Evolutionary conservation across 2,329 filamentous ascomycete species (phyloP).

Genomic region (Juglanconis oblonga): DNA sequence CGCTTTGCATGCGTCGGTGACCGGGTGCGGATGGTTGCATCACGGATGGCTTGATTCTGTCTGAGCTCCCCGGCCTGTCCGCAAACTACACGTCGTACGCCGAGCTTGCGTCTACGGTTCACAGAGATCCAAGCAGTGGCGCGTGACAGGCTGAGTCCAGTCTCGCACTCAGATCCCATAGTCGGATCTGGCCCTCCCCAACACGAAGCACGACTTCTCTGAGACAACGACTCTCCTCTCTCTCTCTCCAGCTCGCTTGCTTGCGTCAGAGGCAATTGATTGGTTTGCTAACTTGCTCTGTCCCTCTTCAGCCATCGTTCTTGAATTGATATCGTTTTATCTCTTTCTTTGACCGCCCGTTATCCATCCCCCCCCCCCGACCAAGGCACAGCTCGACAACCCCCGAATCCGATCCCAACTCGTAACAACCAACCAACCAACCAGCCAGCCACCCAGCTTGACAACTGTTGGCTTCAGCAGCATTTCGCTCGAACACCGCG

Average conservation of each 20-base stretch:
- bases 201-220: background rate
- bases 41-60: background rate
- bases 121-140: background rate
- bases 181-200: slow-evolving; percentile 6
- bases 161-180: slow-evolving; percentile 5
- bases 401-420: background rate
- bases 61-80: background rate
- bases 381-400: background rate
- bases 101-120: background rate
- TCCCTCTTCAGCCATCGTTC: slow-evolving; percentile 14
- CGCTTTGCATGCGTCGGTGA: background rate
- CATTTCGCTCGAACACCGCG: slow-evolving; percentile 6
- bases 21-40: background rate
- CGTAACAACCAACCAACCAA: background rate
- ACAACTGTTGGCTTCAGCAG: background rate
- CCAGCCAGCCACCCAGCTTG: background rate
- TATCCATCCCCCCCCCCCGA: too few relatives aligned
- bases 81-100: background rate
- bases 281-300: slow-evolving; percentile 6
- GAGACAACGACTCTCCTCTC: slow-evolving; percentile 2
- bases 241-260: slow-evolving; percentile 11
- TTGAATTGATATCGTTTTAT: slow-evolving; percentile 16
- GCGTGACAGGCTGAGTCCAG: slow-evolving; percentile 1
- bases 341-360: background rate
- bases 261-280: background rate